These are phyloP conservation scores for Eucalyptus erythrocorys DNA, from an alignment of 345 rosid species.

Conservation along the genomic window DNA sequence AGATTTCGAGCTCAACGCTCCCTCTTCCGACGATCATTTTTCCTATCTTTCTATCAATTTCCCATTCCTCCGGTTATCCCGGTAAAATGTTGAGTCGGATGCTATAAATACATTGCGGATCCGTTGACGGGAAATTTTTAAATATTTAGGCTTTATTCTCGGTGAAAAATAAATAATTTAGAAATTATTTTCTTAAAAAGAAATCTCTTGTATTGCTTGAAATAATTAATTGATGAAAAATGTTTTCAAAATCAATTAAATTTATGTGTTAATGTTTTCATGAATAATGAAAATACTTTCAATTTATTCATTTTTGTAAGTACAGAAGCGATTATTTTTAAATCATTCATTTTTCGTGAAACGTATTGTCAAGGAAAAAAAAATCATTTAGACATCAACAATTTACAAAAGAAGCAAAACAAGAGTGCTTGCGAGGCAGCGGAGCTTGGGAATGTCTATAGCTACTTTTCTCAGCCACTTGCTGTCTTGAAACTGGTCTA, in stretches of 20 bases:
- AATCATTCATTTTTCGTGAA: too few species aligned
- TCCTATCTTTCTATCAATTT: neutral
- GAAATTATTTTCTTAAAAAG: too few species aligned
- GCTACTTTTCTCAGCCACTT: neutral
- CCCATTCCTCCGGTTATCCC: neutral
- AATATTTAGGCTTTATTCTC: neutral
- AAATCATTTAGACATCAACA: neutral
- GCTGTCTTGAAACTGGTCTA: too few species aligned
- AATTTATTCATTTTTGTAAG: too few species aligned
- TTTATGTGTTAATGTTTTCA: neutral
- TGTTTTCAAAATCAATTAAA: too few species aligned
- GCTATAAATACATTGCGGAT: neutral
- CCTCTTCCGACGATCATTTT: neutral
- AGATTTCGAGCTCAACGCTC: neutral
- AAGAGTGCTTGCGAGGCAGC: neutral
- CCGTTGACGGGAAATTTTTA: neutral
- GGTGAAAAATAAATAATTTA: too few species aligned
- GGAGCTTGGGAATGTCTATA: neutral
- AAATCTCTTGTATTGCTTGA: too few species aligned
- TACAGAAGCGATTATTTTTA: accelerated
- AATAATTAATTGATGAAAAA: too few species aligned
- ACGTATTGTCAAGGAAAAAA: too few species aligned
- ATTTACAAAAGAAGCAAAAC: neutral
- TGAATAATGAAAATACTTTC: too few species aligned
- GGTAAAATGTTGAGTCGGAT: neutral